A percentile compares a stretch with the other conserved stretches of the same genome.
phyloP scores from a whole-genome alignment of 441 rosid species.

The Gossypium schwendimanii region DNA sequence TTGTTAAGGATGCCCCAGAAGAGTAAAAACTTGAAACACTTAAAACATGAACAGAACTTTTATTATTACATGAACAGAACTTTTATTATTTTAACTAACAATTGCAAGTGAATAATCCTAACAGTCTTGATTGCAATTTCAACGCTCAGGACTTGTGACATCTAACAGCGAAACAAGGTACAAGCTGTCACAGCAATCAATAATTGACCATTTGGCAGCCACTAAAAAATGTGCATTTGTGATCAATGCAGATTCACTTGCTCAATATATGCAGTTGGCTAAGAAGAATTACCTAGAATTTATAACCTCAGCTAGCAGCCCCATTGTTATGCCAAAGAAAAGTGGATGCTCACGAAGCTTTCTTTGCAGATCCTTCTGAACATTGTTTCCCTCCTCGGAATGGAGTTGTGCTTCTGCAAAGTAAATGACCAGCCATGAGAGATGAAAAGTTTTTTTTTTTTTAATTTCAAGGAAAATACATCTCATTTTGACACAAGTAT shows the following conservation, averaged over 20 bases:
- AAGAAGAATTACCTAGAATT: constrained; percentile 74
- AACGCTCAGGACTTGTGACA: neutral
- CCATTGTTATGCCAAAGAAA: constrained; percentile 90
- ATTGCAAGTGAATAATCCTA: neutral
- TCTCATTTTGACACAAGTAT: neutral
- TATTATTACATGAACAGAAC: neutral
- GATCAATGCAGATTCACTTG: constrained; percentile 6
- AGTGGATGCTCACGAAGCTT: constrained; percentile 81
- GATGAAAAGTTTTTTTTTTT: constrained; percentile 9
- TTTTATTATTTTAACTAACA: constrained; percentile 1
- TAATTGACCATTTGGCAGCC: neutral
- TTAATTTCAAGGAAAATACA: constrained; percentile 3
- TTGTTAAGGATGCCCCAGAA: neutral
- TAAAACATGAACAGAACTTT: neutral
- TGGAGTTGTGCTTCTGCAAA: constrained; percentile 49
- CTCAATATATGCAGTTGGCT: constrained; percentile 9
- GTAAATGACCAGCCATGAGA: constrained; percentile 21
- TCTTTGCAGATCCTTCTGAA: constrained; percentile 37
- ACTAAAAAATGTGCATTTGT: neutral
- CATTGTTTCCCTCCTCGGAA: constrained; percentile 28
- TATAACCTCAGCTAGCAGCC: constrained; percentile 91
- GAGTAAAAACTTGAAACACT: neutral
- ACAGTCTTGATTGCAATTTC: neutral
- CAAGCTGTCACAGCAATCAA: constrained; percentile 7
- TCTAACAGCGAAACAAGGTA: neutral